Percentiles rank a stretch among this genome's conserved stretches.
These are phyloP conservation scores for Daldinia eschscholtzii DNA, from an alignment of 2,329 filamentous ascomycete genomes.

Conservation along the genomic window DNA sequence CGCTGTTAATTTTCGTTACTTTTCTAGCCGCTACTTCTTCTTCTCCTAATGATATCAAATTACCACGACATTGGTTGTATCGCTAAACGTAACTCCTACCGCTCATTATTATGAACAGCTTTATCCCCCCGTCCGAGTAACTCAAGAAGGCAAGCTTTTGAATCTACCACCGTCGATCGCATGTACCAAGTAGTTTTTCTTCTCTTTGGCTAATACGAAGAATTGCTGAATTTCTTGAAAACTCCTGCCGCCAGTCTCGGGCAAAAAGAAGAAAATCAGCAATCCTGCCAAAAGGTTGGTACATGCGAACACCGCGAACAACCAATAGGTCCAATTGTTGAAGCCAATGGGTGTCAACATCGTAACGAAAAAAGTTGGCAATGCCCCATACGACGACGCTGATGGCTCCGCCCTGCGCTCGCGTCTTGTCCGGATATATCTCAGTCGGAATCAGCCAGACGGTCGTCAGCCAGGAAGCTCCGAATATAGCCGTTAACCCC, in stretches of 20 bases:
- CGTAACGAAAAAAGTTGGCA: conserved; percentile 69
- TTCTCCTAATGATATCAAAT: background rate
- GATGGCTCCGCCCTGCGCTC: conserved; percentile 67
- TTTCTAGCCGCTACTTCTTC: background rate
- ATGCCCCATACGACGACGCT: conserved; percentile 69
- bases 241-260: conserved; percentile 68
- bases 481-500: conserved; percentile 70
- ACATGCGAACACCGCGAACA: conserved; percentile 67
- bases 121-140: background rate
- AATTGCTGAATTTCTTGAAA: conserved; percentile 73
- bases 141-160: conserved; percentile 12
- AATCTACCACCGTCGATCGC: conserved; percentile 66
- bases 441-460: conserved; percentile 72
- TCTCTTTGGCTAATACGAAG: conserved; percentile 65
- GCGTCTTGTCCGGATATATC: conserved; percentile 67
- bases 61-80: background rate
- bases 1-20: background rate
- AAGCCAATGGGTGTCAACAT: conserved; percentile 70
- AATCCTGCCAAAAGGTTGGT: conserved; percentile 67
- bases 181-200: conserved; percentile 65
- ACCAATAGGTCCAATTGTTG: conserved; percentile 61
- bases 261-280: conserved; percentile 64
- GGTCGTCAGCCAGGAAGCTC: conserved; percentile 70
- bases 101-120: background rate
- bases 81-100: background rate